Base-by-base conservation (phyloP, 179 eudicot species). In the Heliamphora pulchella region DNA sequence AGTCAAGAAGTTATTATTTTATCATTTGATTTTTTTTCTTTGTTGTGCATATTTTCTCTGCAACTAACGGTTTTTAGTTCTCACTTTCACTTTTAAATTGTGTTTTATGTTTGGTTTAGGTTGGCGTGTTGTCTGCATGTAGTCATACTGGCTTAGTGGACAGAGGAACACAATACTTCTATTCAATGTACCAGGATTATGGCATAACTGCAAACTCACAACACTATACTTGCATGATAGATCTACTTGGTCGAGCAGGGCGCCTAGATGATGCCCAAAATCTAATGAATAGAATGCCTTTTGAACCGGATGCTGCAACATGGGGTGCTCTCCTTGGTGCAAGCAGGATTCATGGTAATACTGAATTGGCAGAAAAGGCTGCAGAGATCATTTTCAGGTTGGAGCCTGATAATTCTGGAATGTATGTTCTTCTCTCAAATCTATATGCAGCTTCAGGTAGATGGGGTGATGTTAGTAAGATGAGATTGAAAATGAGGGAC, bases 201-300 rank as follows among this genome's bases (percentile, higher is more conserved):
- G 93, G 91, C 62, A 77, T 92, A 79, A 79, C 70, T 75, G 82
- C 93, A 81, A 88, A 87, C 18, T 69, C 91, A 55, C 87, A 89
- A 58, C 97, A 92, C 83, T 92, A 91, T 81, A 86, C 91, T 54
- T 92, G 94, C 90, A 89, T 92, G 94, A 86, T 92, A 66, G 97
- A 92, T 86, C 90, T 92, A 43, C 82, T 92, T 54, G 91, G 97
- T 59, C 89, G 97, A 81, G 89, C 97, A 20, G 97, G 97, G 20
- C 90, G 84, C 63, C 85, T 92, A 50, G 84, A 91, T 58, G 97
- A 92, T 57, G 97, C 97, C 72, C 86, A 83, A 76, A 81, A 87
- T 71, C 80, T 92, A 58, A 84, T 92, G 86, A 86, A 79, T 77
- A 83, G 72, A 47, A 91, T 92, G 91, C 94, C 97, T 50, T 89